Conservation (phyloP, 2,329 filamentous ascomycete genomes). For the Aspergillus aculeatus region DNA sequence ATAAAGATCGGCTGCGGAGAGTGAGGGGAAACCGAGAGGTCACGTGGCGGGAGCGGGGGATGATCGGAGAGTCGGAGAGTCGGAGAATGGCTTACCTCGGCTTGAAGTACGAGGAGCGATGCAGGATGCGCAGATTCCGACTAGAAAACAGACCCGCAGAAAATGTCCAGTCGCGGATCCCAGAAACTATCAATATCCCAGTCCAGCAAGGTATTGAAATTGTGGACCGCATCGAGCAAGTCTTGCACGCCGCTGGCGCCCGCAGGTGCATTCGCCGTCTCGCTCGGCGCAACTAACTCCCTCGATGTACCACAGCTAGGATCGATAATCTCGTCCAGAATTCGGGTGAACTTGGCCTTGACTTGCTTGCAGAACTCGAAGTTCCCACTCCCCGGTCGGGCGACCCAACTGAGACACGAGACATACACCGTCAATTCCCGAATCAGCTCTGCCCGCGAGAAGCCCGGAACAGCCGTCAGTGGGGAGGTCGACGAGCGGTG, state of each 20-base stretch:
- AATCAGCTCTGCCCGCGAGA: background rate
- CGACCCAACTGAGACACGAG: background rate
- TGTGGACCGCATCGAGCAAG: background rate
- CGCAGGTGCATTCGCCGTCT: background rate
- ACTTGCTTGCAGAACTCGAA: conserved; percentile 1
- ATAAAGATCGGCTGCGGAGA: background rate
- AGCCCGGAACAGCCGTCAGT: background rate
- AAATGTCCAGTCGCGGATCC: background rate
- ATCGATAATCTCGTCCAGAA: conserved; percentile 3
- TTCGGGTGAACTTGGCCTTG: conserved; percentile 4
- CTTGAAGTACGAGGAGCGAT: too few species aligned
- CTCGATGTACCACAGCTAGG: background rate
- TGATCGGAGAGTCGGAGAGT: too few species aligned
- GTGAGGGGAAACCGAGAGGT: background rate
- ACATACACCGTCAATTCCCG: background rate
- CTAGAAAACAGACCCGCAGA: background rate
- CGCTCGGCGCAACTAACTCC: background rate
- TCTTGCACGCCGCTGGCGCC: background rate
- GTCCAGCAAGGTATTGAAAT: background rate
- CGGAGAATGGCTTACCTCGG: too few species aligned
- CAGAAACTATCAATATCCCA: background rate
- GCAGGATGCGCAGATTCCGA: too few species aligned
- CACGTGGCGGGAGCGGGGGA: too few species aligned
- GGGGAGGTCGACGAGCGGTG: background rate
- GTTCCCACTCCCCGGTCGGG: background rate